Evolutionary conservation across 2,329 filamentous ascomycete species (phyloP).

Genomic region (Talaromyces islandicus): DNA sequence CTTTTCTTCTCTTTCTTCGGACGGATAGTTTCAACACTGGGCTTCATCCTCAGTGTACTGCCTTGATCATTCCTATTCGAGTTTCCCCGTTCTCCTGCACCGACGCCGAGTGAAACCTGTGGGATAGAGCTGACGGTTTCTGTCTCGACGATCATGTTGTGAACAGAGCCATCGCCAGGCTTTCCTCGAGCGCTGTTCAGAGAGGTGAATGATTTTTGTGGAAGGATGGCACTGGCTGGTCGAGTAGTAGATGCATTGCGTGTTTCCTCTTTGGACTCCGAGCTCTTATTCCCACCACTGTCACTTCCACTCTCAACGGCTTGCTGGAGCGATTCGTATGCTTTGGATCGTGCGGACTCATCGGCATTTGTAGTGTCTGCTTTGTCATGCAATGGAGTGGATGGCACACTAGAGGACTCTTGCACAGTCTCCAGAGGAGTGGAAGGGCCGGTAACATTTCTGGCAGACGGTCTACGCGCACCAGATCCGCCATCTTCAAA

Average conservation of each 20-base stretch:
- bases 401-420: conserved; percentile 75
- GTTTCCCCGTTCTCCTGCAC: conserved; percentile 47
- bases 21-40: conserved; percentile 91
- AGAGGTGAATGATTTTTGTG: conserved; percentile 64
- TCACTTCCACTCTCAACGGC: conserved; percentile 56
- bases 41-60: conserved; percentile 75
- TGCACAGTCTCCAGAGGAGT: conserved; percentile 82
- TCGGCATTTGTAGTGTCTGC: conserved; percentile 34
- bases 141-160: conserved; percentile 96
- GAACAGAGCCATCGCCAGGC: conserved; percentile 64
- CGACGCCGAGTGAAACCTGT: conserved; percentile 67
- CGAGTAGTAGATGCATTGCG: conserved; percentile 36
- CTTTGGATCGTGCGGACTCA: conserved; percentile 28
- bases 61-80: conserved; percentile 57
- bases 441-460: conserved; percentile 54
- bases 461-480: conserved; percentile 51
- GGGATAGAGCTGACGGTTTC: conserved; percentile 91
- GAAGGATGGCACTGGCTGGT: conserved; percentile 48
- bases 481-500: conserved; percentile 36
- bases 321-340: conserved; percentile 40
- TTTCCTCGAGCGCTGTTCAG: conserved; percentile 61
- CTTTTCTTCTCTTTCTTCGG: conserved; percentile 92
- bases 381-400: conserved; percentile 53
- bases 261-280: conserved; percentile 30
- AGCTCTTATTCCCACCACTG: conserved; percentile 40